phyloP scores from a whole-genome alignment of 73 alveolate species.

The Paramecium biaurelia region DNA sequence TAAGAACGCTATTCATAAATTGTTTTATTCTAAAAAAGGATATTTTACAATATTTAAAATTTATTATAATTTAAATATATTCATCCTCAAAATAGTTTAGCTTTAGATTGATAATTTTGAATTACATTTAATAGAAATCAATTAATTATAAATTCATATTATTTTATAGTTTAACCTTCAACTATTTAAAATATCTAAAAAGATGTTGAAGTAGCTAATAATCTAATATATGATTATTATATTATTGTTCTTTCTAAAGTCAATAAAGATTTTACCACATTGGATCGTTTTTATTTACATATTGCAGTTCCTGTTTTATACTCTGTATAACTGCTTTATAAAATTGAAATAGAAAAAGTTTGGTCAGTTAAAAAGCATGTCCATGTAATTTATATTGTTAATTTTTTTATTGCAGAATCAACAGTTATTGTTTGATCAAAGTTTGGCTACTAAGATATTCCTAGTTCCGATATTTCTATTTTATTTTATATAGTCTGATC shows the following conservation, averaged over 20 bases:
- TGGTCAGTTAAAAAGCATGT: not conserved
- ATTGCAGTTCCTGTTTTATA: not conserved
- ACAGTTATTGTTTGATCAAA: not conserved
- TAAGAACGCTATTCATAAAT: too few species aligned
- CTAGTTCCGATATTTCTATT: not conserved
- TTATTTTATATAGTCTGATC: not conserved
- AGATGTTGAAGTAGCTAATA: not conserved
- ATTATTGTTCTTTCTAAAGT: not conserved
- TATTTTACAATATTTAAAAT: too few species aligned
- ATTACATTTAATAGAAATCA: too few species aligned
- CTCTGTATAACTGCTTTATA: not conserved
- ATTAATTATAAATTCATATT: not conserved
- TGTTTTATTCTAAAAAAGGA: too few species aligned
- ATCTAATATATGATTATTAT: not conserved
- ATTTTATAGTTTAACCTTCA: not conserved
- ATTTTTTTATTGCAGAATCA: not conserved
- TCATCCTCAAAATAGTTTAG: too few species aligned
- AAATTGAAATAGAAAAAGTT: not conserved
- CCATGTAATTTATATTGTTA: not conserved
- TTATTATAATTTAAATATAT: too few species aligned
- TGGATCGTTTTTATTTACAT: not conserved
- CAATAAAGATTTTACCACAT: not conserved
- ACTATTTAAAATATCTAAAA: too few species aligned
- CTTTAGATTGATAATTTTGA: too few species aligned
- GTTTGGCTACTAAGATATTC: not conserved